phyloP scores from a whole-genome alignment of 2,329 filamentous ascomycete species.

The Acephala macrosclerotiorum region DNA sequence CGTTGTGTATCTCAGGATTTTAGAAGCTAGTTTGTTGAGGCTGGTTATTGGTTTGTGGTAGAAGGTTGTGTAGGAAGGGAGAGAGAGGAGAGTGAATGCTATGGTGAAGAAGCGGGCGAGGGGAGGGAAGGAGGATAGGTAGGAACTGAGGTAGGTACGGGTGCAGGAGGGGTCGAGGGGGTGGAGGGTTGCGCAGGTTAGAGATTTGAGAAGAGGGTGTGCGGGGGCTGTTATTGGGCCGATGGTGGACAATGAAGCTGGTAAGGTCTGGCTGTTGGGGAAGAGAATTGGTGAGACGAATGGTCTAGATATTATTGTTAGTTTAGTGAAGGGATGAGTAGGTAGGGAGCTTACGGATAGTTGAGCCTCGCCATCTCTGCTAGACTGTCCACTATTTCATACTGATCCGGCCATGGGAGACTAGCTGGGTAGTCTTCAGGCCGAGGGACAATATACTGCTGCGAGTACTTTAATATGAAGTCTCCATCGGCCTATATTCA shows the following conservation, averaged over 20 bases:
- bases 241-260: conserved; percentile 70
- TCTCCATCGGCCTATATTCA: conserved; percentile 56
- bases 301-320: conserved; percentile 54
- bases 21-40: conserved; percentile 70
- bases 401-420: conserved; percentile 76
- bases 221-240: conserved; percentile 82
- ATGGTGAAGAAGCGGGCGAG: conserved; percentile 80
- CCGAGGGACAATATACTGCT: conserved; percentile 78
- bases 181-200: conserved; percentile 91
- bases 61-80: conserved; percentile 72
- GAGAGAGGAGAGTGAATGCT: conserved; percentile 71
- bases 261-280: conserved; percentile 72
- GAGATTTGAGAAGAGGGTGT: conserved; percentile 83
- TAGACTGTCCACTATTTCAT: conserved; percentile 81
- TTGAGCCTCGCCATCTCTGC: conserved; percentile 80
- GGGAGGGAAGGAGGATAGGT: conserved; percentile 81
- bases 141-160: conserved; percentile 87
- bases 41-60: conserved; percentile 73
- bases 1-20: conserved; percentile 76
- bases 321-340: conserved; percentile 7
- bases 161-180: conserved; percentile 87
- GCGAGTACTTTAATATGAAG: conserved; percentile 75
- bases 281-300: conserved; percentile 90
- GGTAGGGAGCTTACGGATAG: conserved; percentile 73
- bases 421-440: conserved; percentile 72